A percentile compares a stretch with the other conserved stretches of the same genome.
phyloP scores from a whole-genome alignment of 179 eudicot genomes.

The Heliamphora pulchella region DNA sequence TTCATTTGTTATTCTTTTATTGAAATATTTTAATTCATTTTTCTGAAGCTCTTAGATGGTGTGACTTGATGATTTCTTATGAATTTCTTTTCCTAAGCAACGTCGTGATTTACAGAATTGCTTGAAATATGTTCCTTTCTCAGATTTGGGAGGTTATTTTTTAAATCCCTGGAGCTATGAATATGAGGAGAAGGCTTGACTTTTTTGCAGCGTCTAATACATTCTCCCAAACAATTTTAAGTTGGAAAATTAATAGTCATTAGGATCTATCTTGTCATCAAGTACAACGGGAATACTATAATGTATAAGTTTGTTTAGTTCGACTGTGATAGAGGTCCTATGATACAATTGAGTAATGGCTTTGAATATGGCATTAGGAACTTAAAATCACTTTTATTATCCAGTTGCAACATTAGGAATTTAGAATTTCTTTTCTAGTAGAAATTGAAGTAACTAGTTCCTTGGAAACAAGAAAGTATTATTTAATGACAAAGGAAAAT shows the following conservation, averaged over 20 bases:
- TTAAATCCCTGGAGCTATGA: background rate
- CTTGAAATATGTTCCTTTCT: background rate
- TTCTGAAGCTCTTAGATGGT: background rate
- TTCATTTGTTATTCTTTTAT: background rate
- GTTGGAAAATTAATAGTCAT: background rate
- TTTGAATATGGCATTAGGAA: background rate
- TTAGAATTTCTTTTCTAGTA: background rate
- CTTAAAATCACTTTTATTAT: background rate
- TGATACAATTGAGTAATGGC: background rate
- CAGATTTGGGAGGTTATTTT: background rate
- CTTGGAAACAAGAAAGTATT: background rate
- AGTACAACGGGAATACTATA: background rate
- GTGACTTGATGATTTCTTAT: background rate
- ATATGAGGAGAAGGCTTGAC: background rate
- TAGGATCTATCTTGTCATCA: background rate
- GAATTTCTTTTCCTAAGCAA: background rate
- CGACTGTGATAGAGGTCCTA: background rate
- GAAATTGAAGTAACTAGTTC: slow-evolving; percentile 10
- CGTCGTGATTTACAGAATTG: background rate
- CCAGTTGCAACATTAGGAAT: slow-evolving; percentile 1
- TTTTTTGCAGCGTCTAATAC: background rate
- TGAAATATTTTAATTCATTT: background rate
- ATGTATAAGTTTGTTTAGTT: background rate
- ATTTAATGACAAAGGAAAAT: background rate
- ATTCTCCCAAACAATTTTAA: background rate